Conservation (phyloP, 164 flowering plant species). For the Liquidambar formosana region DNA sequence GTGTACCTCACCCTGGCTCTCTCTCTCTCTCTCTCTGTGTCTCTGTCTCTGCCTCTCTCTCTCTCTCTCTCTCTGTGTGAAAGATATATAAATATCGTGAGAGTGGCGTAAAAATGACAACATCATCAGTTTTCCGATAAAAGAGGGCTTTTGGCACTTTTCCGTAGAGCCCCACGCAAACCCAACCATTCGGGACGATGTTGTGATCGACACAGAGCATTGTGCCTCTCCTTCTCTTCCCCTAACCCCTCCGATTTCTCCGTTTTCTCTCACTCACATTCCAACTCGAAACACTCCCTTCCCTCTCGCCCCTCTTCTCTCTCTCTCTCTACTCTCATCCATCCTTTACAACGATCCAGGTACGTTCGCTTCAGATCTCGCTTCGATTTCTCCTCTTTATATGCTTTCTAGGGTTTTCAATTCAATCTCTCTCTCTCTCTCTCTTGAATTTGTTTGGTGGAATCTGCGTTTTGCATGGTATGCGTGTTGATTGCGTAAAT, state of each 20-base stretch:
- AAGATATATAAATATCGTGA: not conserved
- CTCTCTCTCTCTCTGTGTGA: no score
- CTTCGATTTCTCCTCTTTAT: not conserved
- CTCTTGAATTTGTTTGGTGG: not conserved
- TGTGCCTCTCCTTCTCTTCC: no score
- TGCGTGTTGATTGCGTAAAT: no score
- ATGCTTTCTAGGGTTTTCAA: not conserved
- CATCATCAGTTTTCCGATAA: not conserved
- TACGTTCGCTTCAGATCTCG: not conserved
- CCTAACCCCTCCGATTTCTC: not conserved
- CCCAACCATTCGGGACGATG: conserved; percentile 1
- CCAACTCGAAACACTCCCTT: not conserved
- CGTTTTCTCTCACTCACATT: not conserved
- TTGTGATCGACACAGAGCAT: no score
- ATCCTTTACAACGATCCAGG: not conserved
- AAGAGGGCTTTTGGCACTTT: not conserved
- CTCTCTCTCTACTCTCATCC: not conserved
- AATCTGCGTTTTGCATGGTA: no score
- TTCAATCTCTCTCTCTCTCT: no score
- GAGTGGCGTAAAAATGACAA: not conserved
- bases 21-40: no score
- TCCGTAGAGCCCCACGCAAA: not conserved
- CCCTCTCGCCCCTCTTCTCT: not conserved
- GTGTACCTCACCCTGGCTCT: no score
- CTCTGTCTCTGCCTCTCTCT: no score